Percentiles rank a stretch among this genome's conserved stretches.
Evolutionary conservation across 768 basidiomycete species (phyloP).

Genomic region (Hygrocybe coccinea): DNA sequence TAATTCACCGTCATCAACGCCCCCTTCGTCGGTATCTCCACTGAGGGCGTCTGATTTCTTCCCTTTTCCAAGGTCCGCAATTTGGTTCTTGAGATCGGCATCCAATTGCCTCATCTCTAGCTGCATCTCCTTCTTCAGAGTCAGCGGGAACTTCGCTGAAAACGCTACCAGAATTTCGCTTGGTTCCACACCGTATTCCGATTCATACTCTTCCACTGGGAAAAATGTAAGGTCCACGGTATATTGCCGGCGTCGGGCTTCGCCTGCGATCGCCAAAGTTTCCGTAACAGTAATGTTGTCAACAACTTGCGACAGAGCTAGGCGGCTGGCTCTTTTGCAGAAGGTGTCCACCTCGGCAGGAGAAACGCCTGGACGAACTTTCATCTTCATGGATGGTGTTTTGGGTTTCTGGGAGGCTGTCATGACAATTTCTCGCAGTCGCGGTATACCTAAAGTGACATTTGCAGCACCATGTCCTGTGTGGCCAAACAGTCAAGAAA

Average conservation of each 20-base stretch:
- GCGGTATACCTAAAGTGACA: conserved; percentile 97
- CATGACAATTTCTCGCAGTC: conserved; percentile 98
- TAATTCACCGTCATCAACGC: conserved; percentile 41
- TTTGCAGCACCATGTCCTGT: conserved; percentile 97
- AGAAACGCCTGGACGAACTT: conserved; percentile 49
- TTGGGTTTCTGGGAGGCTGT: conserved; percentile 94
- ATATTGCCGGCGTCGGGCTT: conserved; percentile 73
- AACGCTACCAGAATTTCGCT: conserved; percentile 71
- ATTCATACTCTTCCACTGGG: conserved; percentile 74
- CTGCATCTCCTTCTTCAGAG: conserved; percentile 80
- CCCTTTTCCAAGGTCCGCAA: conserved; percentile 80
- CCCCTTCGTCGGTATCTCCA: conserved; percentile 53
- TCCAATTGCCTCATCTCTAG: conserved; percentile 82
- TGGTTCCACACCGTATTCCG: conserved; percentile 75
- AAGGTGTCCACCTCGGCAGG: conserved; percentile 62
- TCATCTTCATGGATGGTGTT: conserved; percentile 95
- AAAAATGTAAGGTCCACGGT: conserved; percentile 80
- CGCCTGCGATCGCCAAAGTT: conserved; percentile 58
- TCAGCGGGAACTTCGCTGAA: conserved; percentile 67
- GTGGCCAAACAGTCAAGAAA: conserved; percentile 2
- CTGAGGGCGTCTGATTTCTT: conserved; percentile 44
- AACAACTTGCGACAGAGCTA: conserved; percentile 84
- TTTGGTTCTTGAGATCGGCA: conserved; percentile 72
- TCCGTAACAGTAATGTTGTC: conserved; percentile 82
- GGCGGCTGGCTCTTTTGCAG: conserved; percentile 82